These are phyloP conservation scores for Eragrostis curvula DNA, from an alignment of 176 grass and related monocot species.

Conservation along the genomic window DNA sequence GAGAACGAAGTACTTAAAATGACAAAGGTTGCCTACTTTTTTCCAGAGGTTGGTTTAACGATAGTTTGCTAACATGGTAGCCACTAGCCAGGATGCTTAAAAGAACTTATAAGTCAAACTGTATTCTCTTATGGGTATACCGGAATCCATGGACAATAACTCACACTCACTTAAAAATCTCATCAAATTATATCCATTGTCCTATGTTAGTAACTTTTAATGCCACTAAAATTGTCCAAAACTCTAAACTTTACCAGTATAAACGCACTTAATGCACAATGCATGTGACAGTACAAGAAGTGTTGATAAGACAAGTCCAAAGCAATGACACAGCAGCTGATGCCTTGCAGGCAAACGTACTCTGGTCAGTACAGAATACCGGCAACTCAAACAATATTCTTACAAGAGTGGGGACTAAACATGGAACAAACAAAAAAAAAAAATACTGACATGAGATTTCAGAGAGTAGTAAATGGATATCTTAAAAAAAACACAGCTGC, in stretches of 20 bases:
- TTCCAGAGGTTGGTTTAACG: neutral
- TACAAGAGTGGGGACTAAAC: neutral
- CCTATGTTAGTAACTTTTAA: neutral
- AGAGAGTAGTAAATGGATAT: constrained; percentile 26
- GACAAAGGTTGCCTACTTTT: neutral
- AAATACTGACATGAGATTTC: neutral
- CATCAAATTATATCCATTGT: neutral
- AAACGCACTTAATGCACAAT: neutral
- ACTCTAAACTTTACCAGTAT: neutral
- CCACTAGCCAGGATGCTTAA: neutral
- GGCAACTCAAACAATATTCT: neutral
- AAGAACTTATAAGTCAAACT: neutral
- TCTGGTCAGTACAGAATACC: neutral
- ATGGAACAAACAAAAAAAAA: constrained; percentile 22
- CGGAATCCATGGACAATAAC: neutral
- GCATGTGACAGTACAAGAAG: constrained; percentile 1
- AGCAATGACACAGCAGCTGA: neutral
- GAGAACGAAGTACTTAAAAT: constrained; percentile 11
- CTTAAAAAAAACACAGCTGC: neutral
- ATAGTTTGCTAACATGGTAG: neutral
- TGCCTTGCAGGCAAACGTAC: neutral
- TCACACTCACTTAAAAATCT: neutral
- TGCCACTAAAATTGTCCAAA: neutral
- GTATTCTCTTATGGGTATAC: neutral
- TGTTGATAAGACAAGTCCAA: neutral